phyloP scores from a whole-genome alignment of 129 eudicot species.

The Smallanthus sonchifolius region DNA sequence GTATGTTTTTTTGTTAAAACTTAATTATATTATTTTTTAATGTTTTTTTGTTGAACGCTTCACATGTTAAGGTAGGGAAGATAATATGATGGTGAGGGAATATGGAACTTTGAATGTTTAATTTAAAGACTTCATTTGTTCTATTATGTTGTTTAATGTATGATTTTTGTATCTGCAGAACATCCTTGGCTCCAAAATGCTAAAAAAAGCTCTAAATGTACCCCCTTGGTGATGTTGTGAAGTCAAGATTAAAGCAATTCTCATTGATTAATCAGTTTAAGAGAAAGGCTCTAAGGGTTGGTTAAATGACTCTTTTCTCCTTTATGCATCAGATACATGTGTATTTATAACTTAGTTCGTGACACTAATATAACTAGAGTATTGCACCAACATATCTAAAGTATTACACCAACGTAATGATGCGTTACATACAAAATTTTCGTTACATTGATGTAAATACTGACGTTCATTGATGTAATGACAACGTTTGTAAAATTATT shows the following conservation, averaged over 20 bases:
- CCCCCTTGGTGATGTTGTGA: constrained; percentile 92
- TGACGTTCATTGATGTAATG: no score
- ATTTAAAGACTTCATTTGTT: neutral
- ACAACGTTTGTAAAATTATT: no score
- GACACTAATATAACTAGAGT: no score
- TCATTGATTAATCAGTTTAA: constrained; percentile 93
- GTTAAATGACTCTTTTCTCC: constrained; percentile 12
- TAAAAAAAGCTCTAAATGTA: constrained; percentile 82
- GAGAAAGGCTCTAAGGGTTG: constrained; percentile 89
- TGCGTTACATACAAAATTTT: no score
- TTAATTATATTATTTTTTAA: neutral
- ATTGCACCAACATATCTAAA: no score
- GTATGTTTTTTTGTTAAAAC: constrained; percentile 30
- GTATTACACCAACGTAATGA: no score
- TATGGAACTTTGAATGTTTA: neutral
- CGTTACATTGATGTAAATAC: no score
- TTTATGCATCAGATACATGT: neutral
- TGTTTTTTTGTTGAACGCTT: neutral
- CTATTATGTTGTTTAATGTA: neutral
- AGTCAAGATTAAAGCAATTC: constrained; percentile 85
- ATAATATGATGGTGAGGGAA: neutral
- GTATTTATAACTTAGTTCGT: neutral
- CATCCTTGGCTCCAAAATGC: constrained; percentile 84
- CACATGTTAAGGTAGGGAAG: neutral
- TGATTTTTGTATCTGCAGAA: constrained; percentile 31